These are phyloP conservation scores for Epicoccum sorghinum DNA, from an alignment of 2,329 filamentous ascomycete genomes.

Conservation along the genomic window DNA sequence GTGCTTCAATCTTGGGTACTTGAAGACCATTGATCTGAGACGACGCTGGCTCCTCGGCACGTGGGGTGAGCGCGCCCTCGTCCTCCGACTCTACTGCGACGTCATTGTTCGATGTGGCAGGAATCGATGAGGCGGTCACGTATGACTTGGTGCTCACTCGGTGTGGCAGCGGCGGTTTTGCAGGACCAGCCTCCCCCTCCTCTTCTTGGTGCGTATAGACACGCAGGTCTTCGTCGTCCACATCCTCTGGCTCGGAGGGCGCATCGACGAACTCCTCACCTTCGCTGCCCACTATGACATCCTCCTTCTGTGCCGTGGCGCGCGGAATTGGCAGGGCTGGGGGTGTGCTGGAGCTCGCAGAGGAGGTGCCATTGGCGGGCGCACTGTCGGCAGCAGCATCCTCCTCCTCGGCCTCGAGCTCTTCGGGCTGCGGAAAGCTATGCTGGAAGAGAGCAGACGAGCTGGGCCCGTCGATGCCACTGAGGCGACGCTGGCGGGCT, in stretches of 20 bases:
- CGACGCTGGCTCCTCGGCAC: constrained; percentile 22
- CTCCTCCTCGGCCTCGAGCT: constrained; percentile 39
- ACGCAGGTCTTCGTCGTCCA: constrained; percentile 25
- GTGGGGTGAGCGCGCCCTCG: constrained; percentile 6
- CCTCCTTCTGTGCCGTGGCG: constrained; percentile 28
- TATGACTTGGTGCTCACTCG: constrained; percentile 42
- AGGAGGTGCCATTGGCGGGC: constrained; percentile 19
- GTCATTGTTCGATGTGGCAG: constrained; percentile 11
- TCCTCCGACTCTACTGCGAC: constrained; percentile 7
- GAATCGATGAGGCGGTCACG: constrained; percentile 39
- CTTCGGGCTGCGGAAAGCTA: constrained; percentile 52
- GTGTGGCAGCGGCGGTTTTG: constrained; percentile 16
- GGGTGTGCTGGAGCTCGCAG: constrained; percentile 28
- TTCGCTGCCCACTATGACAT: constrained; percentile 29
- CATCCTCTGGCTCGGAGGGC: constrained; percentile 40
- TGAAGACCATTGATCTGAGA: constrained; percentile 41
- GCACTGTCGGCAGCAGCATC: constrained; percentile 15
- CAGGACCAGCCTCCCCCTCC: constrained; percentile 20
- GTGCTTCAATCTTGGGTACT: constrained; percentile 29
- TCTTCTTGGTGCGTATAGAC: constrained; percentile 26
- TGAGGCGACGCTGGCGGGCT: constrained; percentile 51
- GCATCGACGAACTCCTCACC: constrained; percentile 36
- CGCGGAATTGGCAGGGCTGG: constrained; percentile 42
- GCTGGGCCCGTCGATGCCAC: constrained; percentile 50
- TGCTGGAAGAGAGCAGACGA: constrained; percentile 45